These are phyloP conservation scores for Alnus glutinosa DNA, from an alignment of 306 rosid genomes.

Conservation along the genomic window DNA sequence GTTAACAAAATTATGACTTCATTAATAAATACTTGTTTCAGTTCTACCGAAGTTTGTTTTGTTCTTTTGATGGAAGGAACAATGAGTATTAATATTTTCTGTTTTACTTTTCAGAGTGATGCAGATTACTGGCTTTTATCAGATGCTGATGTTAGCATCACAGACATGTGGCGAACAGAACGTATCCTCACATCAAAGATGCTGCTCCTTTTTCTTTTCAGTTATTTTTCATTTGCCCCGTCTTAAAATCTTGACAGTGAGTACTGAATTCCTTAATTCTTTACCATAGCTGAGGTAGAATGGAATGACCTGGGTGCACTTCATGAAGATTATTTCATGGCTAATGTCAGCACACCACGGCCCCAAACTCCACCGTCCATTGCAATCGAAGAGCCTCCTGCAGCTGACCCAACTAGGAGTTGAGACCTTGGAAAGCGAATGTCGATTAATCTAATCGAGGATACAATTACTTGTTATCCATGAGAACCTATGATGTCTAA, in stretches of 20 bases:
- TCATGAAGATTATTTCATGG: constrained; percentile 54
- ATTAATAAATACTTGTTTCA: neutral
- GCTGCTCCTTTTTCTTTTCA: neutral
- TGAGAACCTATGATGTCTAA: constrained; percentile 52
- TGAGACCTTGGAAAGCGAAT: constrained; percentile 35
- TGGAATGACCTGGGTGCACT: constrained; percentile 68
- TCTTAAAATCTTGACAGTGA: neutral
- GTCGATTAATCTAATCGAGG: constrained; percentile 26
- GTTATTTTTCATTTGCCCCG: neutral
- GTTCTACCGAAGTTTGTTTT: neutral
- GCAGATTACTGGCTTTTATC: constrained; percentile 98
- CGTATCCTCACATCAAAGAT: constrained; percentile 51
- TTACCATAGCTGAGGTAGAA: constrained; percentile 60
- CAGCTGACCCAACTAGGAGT: constrained; percentile 48
- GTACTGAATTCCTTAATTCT: constrained; percentile 43
- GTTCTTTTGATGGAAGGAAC: neutral
- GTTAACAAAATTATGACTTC: neutral
- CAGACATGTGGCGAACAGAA: constrained; percentile 94
- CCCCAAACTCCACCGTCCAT: constrained; percentile 49
- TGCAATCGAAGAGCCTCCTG: constrained; percentile 48
- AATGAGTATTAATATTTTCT: neutral
- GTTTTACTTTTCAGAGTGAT: constrained; percentile 56
- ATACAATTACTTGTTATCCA: constrained; percentile 21
- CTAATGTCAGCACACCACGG: constrained; percentile 35
- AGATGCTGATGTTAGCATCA: constrained; percentile 80